Percentiles rank a stretch among this genome's conserved stretches.
Conservation (phyloP, 2,329 filamentous ascomycete species). For the Aureobasidium sp. region DNA sequence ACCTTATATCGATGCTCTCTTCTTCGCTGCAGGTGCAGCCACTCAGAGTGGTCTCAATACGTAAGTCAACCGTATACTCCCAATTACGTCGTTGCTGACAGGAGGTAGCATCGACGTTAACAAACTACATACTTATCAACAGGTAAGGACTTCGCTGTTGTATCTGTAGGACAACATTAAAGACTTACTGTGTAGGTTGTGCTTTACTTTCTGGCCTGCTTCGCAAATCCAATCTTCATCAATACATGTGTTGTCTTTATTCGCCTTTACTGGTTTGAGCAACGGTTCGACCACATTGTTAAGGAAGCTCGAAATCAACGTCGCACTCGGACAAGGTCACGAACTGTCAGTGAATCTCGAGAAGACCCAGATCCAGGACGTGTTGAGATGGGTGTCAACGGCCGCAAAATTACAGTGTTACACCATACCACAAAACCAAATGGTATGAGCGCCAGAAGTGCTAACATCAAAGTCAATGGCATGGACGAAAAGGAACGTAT, state of each 20-base stretch:
- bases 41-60: slow-evolving; percentile 94
- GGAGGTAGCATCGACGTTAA: slow-evolving; percentile 41
- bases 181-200: slow-evolving; percentile 44
- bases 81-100: slow-evolving; percentile 11
- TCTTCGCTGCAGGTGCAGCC: slow-evolving; percentile 76
- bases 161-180: neutral
- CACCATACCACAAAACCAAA: slow-evolving; percentile 49
- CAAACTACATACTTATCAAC: slow-evolving; percentile 41
- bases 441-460: slow-evolving; percentile 42
- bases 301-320: slow-evolving; percentile 63
- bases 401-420: slow-evolving; percentile 60
- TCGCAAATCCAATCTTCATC: slow-evolving; percentile 77
- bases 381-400: slow-evolving; percentile 58
- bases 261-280: slow-evolving; percentile 96
- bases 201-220: slow-evolving; percentile 63
- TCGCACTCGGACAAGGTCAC: slow-evolving; percentile 55
- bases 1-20: slow-evolving; percentile 77
- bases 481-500: slow-evolving; percentile 41
- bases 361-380: slow-evolving; percentile 42
- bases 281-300: slow-evolving; percentile 80
- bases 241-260: slow-evolving; percentile 84
- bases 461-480: slow-evolving; percentile 43
- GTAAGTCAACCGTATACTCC: slow-evolving; percentile 25
- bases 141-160: slow-evolving; percentile 25
- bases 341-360: slow-evolving; percentile 41